These are phyloP conservation scores for Coemansia sp. DNA, from an alignment of 371 early-diverging fungal genomes.

Conservation along the genomic window DNA sequence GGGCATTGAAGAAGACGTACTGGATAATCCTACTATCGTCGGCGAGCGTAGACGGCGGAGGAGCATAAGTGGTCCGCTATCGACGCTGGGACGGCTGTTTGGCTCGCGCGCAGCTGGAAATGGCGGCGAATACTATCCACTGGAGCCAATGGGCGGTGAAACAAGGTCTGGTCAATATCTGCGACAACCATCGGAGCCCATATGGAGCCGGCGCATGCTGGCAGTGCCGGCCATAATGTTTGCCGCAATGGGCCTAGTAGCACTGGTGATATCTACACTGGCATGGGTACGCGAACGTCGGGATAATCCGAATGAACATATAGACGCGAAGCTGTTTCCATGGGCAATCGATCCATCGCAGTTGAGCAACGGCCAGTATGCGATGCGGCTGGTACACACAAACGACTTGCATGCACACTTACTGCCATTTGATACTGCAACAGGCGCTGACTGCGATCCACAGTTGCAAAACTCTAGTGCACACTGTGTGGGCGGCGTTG, in stretches of 20 bases:
- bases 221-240: conserved; percentile 22
- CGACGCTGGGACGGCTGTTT: conserved; percentile 6
- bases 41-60: not conserved
- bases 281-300: conserved; percentile 23
- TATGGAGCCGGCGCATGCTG: conserved; percentile 37
- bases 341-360: conserved; percentile 3
- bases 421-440: conserved; percentile 54
- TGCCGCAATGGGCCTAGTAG: conserved; percentile 19
- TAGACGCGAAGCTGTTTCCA: conserved; percentile 29
- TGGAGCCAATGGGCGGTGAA: conserved; percentile 6
- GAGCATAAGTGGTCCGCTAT: not conserved
- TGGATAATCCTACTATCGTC: not conserved
- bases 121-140: conserved; percentile 6
- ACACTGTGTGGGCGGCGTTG: conserved; percentile 62
- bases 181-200: conserved; percentile 20
- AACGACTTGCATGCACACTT: conserved; percentile 67
- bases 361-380: conserved; percentile 18
- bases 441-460: conserved; percentile 56
- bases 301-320: not conserved
- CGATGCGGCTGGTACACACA: conserved; percentile 57
- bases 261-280: conserved; percentile 4
- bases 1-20: not conserved
- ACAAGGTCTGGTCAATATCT: not conserved
- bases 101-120: not conserved
- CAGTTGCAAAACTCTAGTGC: conserved; percentile 29